phyloP scores from a whole-genome alignment of 805 yeast genomes.

The Schizosaccharomyces cryophilus region DNA sequence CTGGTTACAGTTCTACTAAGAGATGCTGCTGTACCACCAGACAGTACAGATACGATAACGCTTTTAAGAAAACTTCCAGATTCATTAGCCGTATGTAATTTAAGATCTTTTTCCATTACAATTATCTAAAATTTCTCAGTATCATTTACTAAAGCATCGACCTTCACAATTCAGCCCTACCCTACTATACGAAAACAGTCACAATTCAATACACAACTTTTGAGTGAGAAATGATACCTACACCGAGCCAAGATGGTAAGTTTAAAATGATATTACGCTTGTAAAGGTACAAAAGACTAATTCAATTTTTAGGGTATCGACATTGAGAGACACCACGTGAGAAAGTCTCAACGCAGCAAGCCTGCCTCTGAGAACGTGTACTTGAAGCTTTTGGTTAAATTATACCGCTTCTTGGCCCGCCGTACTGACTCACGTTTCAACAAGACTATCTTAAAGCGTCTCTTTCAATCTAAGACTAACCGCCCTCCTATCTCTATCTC shows the following conservation, averaged over 20 bases:
- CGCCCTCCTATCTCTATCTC: constrained; percentile 97
- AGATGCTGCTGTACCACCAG: constrained; percentile 94
- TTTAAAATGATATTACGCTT: neutral
- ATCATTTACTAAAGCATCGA: neutral
- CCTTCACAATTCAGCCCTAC: neutral
- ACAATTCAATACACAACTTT: neutral
- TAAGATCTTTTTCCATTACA: too few relatives aligned
- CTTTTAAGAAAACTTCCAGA: neutral
- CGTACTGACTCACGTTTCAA: constrained; percentile 95
- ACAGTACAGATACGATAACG: constrained; percentile 48
- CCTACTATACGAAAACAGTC: neutral
- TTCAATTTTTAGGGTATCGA: constrained; percentile 19
- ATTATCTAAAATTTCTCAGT: too few relatives aligned
- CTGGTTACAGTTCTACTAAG: constrained; percentile 80
- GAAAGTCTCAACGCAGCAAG: constrained; percentile 91
- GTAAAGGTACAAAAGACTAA: neutral
- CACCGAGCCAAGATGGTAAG: constrained; percentile 2
- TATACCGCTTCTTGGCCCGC: constrained; percentile 89
- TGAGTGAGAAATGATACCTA: neutral
- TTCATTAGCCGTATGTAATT: too few relatives aligned
- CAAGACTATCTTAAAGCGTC: constrained; percentile 82
- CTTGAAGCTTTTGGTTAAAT: constrained; percentile 91
- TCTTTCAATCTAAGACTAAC: constrained; percentile 95
- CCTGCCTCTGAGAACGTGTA: constrained; percentile 99
- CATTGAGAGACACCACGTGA: constrained; percentile 84